A percentile compares a stretch with the other conserved stretches of the same genome.
phyloP scores from a whole-genome alignment of 441 rosid species.

The Populus hybrid region DNA sequence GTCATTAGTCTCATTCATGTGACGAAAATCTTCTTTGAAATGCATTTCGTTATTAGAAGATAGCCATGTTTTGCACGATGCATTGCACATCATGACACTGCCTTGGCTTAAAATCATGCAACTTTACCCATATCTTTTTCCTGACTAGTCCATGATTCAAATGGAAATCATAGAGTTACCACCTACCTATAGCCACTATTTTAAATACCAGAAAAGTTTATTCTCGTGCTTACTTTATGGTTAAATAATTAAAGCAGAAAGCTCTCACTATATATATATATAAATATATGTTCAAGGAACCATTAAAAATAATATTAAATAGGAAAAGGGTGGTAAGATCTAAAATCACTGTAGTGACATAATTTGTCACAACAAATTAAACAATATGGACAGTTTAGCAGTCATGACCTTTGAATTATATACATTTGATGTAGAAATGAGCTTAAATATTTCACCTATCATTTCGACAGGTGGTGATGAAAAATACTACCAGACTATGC shows the following conservation, averaged over 20 bases:
- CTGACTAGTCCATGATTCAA: neutral
- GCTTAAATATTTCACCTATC: neutral
- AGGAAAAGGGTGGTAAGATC: neutral
- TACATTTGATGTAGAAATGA: neutral
- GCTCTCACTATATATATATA: too few relatives aligned
- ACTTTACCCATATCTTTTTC: neutral
- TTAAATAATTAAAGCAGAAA: neutral
- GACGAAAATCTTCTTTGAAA: neutral
- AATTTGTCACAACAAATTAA: neutral
- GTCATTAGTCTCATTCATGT: too few relatives aligned
- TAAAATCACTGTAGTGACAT: neutral
- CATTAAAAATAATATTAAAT: neutral
- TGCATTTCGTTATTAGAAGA: neutral
- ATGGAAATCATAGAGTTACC: neutral
- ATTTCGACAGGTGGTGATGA: conserved; percentile 62
- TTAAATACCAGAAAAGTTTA: neutral
- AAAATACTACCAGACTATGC: conserved; percentile 57
- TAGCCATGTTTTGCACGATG: neutral
- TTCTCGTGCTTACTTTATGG: neutral
- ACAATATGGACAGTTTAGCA: neutral
- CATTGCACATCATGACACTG: neutral
- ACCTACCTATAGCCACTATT: neutral
- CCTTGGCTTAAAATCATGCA: neutral
- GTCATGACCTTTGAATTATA: neutral
- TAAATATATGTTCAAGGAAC: too few relatives aligned